Evolutionary conservation across 2,329 filamentous ascomycete species (phyloP), one percentile per base, ranked within the genome.

Genomic region (Helminthosporium solani): DNA sequence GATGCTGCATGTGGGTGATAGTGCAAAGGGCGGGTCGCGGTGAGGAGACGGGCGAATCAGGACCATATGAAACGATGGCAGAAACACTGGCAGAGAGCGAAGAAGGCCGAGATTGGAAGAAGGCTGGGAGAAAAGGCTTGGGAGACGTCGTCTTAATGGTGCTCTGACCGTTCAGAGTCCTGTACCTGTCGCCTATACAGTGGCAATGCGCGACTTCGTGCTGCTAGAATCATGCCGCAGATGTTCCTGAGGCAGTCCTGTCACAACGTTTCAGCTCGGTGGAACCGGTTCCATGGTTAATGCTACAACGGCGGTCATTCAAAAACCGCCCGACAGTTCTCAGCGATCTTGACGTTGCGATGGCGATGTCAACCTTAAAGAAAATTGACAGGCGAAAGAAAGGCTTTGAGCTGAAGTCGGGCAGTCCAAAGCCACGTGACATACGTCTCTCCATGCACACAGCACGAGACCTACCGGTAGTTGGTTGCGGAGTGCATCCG

Each of bases 91-190:
- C 23, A 44, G 14, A 35, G n/a, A 39, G 39, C n/a, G 23, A 42
- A 28, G 31, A 43, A 41, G 25, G 36, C 33, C 33, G 31, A 42
- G 33, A 40, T 40, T 41, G n/a, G 20, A 36, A 28, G 39, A 49
- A 38, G 37, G 43, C 51, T 58, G 52, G 55, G 51, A 49, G 34
- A 33, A 42, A 56, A 54, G 53, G 51, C 49, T 53, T 53, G 45
- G 46, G 40, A 35, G 31, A 37, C 30, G 33, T 31, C 27, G 19
- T 25, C 33, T 53, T 50, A 44, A 46, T 36, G 46, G 23, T 15
- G 30, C 31, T 33, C 30, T 30, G 11, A 15, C 28, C 30, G 21
- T 36, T 35, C 23, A 40, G 45, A 45, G 12, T 9, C 14, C n/a
- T 39, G 47, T 49, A n/a, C 47, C 46, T 49, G 47, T 40, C 47